phyloP scores from a whole-genome alignment of 208 protist species.

The Leishmania major region DNA sequence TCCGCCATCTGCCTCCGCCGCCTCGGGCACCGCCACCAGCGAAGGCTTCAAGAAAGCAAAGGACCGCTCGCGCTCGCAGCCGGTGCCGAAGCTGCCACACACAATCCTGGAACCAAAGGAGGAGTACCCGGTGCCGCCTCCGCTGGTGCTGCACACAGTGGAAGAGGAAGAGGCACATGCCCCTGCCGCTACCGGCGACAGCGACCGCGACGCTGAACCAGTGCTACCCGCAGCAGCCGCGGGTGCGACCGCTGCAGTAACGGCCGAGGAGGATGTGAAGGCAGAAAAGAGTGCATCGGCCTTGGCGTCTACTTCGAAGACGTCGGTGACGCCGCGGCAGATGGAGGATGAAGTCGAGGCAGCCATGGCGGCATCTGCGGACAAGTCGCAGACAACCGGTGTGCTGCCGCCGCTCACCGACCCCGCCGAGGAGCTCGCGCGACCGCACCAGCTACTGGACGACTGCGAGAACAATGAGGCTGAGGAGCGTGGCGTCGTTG shows the following conservation, averaged over 20 bases:
- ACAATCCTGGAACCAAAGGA: conserved; percentile 37
- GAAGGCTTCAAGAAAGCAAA: conserved; percentile 16
- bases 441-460: conserved; percentile 16
- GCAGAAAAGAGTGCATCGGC: not conserved
- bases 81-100: conserved; percentile 41
- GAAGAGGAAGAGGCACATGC: conserved; percentile 21
- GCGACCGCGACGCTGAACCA: not conserved
- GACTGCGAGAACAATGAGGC: conserved; percentile 30
- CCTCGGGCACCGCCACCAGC: conserved; percentile 4
- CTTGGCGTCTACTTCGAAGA: not conserved
- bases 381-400: not conserved
- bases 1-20: conserved; percentile 1
- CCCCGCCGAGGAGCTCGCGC: conserved; percentile 1
- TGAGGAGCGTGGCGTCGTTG: conserved; percentile 49
- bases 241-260: not conserved
- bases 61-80: conserved; percentile 48
- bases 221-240: not conserved
- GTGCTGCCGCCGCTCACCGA: not conserved
- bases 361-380: not conserved
- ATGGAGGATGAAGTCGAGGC: not conserved
- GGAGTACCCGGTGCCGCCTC: conserved; percentile 48
- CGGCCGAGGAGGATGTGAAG: not conserved
- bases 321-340: not conserved
- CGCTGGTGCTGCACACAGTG: conserved; percentile 67
- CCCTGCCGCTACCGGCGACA: not conserved